Percentiles rank a stretch among this genome's conserved stretches.
Conservation (phyloP, 225 moss, liverwort and hornwort species). For the Pseudoscleropodium purum region DNA sequence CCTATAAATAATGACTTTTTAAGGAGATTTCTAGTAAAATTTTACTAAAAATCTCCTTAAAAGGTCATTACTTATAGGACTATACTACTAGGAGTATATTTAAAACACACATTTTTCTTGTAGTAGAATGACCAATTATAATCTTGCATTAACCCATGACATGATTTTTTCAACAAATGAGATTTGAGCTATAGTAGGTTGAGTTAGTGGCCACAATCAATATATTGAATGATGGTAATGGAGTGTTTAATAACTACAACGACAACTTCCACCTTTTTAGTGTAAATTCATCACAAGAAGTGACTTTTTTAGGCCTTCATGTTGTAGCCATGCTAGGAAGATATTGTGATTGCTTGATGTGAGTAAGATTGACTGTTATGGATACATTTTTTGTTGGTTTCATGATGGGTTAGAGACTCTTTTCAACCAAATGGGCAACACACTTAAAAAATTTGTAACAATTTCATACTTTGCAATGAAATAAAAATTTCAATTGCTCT, state of each 20-base stretch:
- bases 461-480: neutral
- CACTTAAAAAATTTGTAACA: neutral
- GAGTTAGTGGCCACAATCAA: neutral
- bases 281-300: fast-evolving
- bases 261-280: neutral
- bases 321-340: neutral
- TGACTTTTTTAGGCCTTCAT: neutral
- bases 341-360: too few relatives aligned
- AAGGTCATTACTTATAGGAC: too few relatives aligned
- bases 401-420: fast-evolving
- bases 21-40: too few relatives aligned
- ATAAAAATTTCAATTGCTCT: neutral
- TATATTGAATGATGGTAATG: neutral
- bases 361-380: neutral
- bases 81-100: too few relatives aligned
- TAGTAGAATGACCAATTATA: neutral
- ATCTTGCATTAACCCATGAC: neutral
- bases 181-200: neutral
- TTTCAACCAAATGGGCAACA: fast-evolving
- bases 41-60: too few relatives aligned
- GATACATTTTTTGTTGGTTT: neutral
- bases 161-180: too few relatives aligned
- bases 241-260: fast-evolving
- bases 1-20: too few relatives aligned
- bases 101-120: too few relatives aligned